Evolutionary conservation across 208 protist genomes (phyloP), one percentile per base, ranked within the genome.

Genomic region (Leptomonas seymouri): DNA sequence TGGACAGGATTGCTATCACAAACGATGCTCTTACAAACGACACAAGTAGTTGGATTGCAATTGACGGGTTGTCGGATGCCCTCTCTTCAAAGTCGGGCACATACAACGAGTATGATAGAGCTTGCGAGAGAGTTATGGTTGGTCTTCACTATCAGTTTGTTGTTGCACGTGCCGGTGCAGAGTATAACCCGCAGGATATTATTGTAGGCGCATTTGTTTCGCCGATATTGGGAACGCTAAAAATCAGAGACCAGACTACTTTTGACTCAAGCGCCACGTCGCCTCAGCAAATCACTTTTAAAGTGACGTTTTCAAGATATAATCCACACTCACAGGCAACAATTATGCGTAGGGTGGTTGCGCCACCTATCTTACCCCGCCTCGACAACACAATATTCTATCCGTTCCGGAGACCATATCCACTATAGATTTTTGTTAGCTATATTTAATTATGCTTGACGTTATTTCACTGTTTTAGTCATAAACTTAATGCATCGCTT

Each of bases 101-200:
- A 16, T 95, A 85, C 51, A 73, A 90, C 59, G 18, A 71, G 20
- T 62, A 86, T 14, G 48, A 44, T n/a, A 68, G 90, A 18, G 50
- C 78, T 48, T 95, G 86, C 53, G 62, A 59, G 30, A 85, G 82
- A 50, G 77, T 93, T 41, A 65, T 81, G 41, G 66, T 87, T 9
- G 90, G 87, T 25, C 30, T 95, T 14, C 61, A 85, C 21, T 95
- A 84, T 57, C 80, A 82, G 28, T 87, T 95, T 78, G 81, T 90
- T 23, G 39, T 93, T 27, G 82, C 87, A 20, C 81, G 81, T 42
- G 86, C 86, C 20, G 90, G 87, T 51, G 76, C 80, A 12, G 72
- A 85, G 53, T 86, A 78, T 61, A 95, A 95, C 67, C 81, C 87
- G 2, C 90, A 95, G 61, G 80, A 93, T 54, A 68, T 93, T 41